Evolutionary conservation across 2,329 filamentous ascomycete species (phyloP).

Genomic region (Dactylellina sp.): DNA sequence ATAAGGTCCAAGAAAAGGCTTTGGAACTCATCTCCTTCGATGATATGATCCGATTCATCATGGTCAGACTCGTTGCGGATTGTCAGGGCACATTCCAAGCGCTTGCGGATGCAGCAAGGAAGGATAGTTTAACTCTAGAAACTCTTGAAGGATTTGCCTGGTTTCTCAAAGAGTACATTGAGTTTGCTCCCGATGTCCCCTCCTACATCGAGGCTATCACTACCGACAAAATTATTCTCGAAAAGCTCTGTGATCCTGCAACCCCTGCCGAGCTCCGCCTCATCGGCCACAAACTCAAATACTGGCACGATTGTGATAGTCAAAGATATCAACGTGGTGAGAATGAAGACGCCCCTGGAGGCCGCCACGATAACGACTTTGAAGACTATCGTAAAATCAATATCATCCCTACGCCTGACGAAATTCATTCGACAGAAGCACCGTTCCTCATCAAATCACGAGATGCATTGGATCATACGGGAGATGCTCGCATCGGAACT

Average conservation of each 20-base stretch:
- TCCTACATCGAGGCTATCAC: constrained; percentile 18
- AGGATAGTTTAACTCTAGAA: constrained; percentile 11
- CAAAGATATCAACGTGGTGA: neutral
- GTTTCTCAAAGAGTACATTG: constrained; percentile 27
- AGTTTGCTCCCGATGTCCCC: constrained; percentile 5
- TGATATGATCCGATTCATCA: constrained; percentile 32
- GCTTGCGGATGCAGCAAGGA: constrained; percentile 7
- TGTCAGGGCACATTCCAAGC: neutral
- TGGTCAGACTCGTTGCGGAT: constrained; percentile 6
- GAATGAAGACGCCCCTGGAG: constrained; percentile 67
- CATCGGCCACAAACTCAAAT: constrained; percentile 32
- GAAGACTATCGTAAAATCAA: constrained; percentile 71
- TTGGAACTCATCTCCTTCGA: constrained; percentile 27
- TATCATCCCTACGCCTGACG: constrained; percentile 75
- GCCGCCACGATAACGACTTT: constrained; percentile 80
- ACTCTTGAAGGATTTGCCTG: constrained; percentile 38
- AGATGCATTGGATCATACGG: constrained; percentile 60
- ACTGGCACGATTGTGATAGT: constrained; percentile 34
- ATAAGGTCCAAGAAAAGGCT: neutral
- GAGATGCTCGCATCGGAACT: constrained; percentile 63
- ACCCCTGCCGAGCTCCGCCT: neutral
- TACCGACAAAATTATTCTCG: constrained; percentile 1
- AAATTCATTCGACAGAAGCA: constrained; percentile 69
- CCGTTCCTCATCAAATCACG: constrained; percentile 71
- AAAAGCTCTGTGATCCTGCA: constrained; percentile 11